A percentile compares a stretch with the other conserved stretches of the same genome.
phyloP scores from a whole-genome alignment of 495 filamentous ascomycete species.

The Xylaria cubensis region DNA sequence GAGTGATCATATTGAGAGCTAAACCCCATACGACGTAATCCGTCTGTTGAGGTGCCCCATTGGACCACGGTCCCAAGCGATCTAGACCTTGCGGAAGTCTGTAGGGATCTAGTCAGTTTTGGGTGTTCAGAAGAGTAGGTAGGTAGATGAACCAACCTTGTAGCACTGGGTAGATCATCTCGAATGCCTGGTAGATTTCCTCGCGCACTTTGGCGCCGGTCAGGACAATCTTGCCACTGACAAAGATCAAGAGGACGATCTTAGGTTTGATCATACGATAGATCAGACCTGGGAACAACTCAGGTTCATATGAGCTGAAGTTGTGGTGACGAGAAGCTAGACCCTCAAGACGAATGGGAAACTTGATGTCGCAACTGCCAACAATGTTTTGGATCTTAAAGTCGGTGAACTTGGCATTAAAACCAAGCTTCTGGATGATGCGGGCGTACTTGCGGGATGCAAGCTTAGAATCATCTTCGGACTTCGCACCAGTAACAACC shows the following conservation, averaged over 20 bases:
- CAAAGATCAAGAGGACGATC: constrained; percentile 98
- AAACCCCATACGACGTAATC: background rate
- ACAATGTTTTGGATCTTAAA: constrained; percentile 99
- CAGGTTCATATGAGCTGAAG: constrained; percentile 98
- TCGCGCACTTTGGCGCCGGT: constrained; percentile 98
- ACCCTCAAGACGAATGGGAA: constrained; percentile 96
- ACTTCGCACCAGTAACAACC: constrained; percentile 99
- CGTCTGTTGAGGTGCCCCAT: background rate
- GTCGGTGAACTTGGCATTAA: constrained; percentile 99
- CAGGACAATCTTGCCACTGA: constrained; percentile 97
- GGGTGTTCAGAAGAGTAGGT: background rate
- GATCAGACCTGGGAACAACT: constrained; percentile 98
- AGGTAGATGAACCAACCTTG: constrained; percentile 66
- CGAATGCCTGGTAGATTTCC: constrained; percentile 98
- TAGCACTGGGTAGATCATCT: constrained; percentile 98
- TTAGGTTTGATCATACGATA: constrained; percentile 99
- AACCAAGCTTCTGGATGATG: constrained; percentile 99
- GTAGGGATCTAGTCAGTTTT: constrained; percentile 12
- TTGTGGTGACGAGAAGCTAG: constrained; percentile 96
- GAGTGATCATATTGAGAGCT: background rate
- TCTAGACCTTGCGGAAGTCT: constrained; percentile 61
- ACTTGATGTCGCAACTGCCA: constrained; percentile 98
- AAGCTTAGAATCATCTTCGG: constrained; percentile 96
- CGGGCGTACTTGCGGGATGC: constrained; percentile 97
- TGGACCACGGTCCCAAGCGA: background rate